Base-by-base conservation (phyloP, 257 asterid genomes). In the Phtheirospermum japonicum region DNA sequence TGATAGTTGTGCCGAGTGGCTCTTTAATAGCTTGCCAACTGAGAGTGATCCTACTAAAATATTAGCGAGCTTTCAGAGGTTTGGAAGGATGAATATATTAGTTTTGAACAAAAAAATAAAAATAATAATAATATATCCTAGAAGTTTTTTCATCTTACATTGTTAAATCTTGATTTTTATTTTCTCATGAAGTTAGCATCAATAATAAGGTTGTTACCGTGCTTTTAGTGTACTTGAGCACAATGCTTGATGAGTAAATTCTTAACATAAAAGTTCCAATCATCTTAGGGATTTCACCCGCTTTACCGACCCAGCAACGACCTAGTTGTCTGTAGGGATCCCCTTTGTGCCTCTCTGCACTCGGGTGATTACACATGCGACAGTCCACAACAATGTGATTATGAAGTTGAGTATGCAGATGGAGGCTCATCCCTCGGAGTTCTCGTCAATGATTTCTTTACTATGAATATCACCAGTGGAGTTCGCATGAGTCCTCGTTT, bases 381-480 rank as follows among this genome's bases (percentile, higher is more conserved):
- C 54, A 79, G 49, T 59, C 96, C 94, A 42, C 83, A 82, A 37
- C 99, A 93, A 69, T 93, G 97, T 73, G 99, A 93, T 64, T 93
- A 93, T 13, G 96, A 87, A 71, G 97, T 93, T 57, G 97, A 87
- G 88, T 93, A 93, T 71, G 97, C 99, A 2, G 99, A 93, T 74
- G 99, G 99, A 60, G 99, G 99, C 63, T 93, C 99, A 23, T 93
- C 99, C 54, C 89, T 93, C 4, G 99, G 99, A 16, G 97, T 93
- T 53, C 81, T 93, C 2, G 86, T 93, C 61, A 86, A 93, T 46
- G 99, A 93, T 65, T 34, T 76, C 50, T 77, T 87, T 57, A 42
- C 82, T 7, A 61, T 93, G 56, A 93, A 93, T 61, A 77, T 80
- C 61, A 93, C 94, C 34, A 78, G 46, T 33, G 97, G 95, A 23